These are phyloP conservation scores for Backusella tarrabulga DNA, from an alignment of 192 early-diverging fungal genomes.

Conservation along the genomic window DNA sequence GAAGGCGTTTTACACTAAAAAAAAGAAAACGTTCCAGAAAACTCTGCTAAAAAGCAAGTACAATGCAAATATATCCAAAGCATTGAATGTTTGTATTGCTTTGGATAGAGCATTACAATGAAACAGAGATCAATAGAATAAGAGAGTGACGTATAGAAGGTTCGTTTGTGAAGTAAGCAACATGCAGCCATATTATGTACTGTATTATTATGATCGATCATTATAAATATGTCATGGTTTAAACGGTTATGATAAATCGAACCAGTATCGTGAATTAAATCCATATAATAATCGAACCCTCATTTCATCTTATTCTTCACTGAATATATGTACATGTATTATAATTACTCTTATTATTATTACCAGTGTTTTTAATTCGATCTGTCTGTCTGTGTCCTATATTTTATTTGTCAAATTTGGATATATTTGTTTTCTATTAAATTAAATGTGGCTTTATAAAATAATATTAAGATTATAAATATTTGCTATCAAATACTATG, in stretches of 20 bases:
- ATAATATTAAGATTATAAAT: not conserved
- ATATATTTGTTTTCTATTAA: not conserved
- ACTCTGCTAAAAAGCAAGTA: not conserved
- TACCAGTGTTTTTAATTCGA: not conserved
- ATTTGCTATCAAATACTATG: not conserved
- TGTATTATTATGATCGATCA: not conserved
- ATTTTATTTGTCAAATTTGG: not conserved
- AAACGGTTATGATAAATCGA: not conserved
- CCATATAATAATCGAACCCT: not conserved
- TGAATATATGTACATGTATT: not conserved
- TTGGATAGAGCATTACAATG: not conserved
- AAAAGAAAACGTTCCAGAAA: slow-evolving; percentile 5
- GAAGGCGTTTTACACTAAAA: slow-evolving; percentile 1
- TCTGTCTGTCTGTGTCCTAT: not conserved
- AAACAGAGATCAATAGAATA: not conserved
- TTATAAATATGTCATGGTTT: not conserved
- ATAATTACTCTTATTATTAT: not conserved
- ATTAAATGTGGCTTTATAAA: not conserved
- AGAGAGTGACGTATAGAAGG: not conserved
- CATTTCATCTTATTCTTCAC: not conserved
- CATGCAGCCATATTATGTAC: not conserved
- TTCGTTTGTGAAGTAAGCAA: not conserved
- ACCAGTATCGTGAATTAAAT: not conserved
- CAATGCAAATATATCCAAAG: not conserved
- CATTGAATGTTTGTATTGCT: not conserved